These are phyloP conservation scores for Plasmodium chabaudi DNA, from an alignment of 169 alveolate species.

Conservation along the genomic window DNA sequence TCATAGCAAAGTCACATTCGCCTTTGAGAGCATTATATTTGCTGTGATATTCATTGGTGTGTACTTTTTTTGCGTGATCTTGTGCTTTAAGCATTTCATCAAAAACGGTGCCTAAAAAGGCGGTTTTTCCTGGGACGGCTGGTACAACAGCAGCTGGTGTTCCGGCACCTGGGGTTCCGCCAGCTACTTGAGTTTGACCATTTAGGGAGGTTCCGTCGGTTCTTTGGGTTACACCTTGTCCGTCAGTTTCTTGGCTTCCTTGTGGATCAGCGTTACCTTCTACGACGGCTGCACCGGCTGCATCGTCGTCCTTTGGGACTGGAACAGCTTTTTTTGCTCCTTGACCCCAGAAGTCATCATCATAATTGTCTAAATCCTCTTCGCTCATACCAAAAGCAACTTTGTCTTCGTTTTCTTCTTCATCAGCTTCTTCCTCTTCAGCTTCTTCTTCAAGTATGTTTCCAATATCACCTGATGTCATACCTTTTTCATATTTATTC, in stretches of 20 bases:
- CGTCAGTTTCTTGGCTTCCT: no score
- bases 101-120: background rate
- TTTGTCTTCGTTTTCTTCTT: background rate
- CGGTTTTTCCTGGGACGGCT: no score
- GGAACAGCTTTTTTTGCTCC: background rate
- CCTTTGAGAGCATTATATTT: background rate
- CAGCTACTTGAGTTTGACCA: no score
- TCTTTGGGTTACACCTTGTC: no score
- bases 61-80: background rate
- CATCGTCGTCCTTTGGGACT: no score
- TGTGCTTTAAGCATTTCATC: background rate
- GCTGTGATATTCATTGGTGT: background rate
- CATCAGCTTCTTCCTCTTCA: slow-evolving; percentile 4
- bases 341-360: slow-evolving; percentile 1
- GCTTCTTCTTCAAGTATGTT: background rate
- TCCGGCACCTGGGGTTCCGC: no score
- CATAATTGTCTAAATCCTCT: slow-evolving; percentile 13
- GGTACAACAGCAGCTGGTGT: no score
- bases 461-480: background rate
- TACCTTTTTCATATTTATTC: background rate
- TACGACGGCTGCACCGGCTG: no score
- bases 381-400: slow-evolving; percentile 12
- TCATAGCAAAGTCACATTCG: slow-evolving; percentile 3
- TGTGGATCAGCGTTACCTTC: no score
- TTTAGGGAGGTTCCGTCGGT: no score